Conservation (phyloP, 306 rosid species). For the Quercus engelmannii region DNA sequence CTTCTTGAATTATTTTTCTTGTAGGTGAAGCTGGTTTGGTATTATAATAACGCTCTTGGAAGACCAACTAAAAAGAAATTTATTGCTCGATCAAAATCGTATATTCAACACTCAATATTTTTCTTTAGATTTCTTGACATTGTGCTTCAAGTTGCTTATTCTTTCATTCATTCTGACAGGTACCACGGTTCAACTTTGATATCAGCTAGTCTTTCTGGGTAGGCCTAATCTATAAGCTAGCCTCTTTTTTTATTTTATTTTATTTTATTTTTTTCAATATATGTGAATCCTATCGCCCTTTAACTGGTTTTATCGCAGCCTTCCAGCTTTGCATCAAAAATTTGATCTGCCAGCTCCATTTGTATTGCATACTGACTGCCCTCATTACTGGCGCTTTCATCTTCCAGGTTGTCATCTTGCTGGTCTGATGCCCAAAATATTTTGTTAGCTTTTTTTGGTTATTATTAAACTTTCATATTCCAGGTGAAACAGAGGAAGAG, state of each 20-base stretch:
- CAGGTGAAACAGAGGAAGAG: constrained; percentile 97
- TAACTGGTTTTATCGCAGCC: constrained; percentile 48
- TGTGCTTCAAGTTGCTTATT: constrained; percentile 14
- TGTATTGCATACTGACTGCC: constrained; percentile 92
- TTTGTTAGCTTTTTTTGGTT: neutral
- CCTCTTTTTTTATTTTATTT: neutral
- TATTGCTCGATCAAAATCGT: constrained; percentile 89
- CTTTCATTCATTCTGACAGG: constrained; percentile 40
- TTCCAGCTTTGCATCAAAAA: constrained; percentile 84
- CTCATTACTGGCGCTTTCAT: constrained; percentile 95
- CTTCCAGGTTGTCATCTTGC: constrained; percentile 71
- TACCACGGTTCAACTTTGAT: constrained; percentile 93
- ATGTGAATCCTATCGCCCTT: neutral
- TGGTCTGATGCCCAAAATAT: constrained; percentile 8
- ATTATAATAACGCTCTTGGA: constrained; percentile 93
- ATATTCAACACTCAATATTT: constrained; percentile 32
- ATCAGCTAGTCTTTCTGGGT: constrained; percentile 97
- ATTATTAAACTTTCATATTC: constrained; percentile 17
- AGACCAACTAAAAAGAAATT: constrained; percentile 87
- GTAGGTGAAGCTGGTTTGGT: constrained; percentile 98
- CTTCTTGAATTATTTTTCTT: constrained; percentile 22
- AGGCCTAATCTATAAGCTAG: constrained; percentile 7
- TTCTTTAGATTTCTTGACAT: constrained; percentile 22
- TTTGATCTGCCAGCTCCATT: constrained; percentile 97
- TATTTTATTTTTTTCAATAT: no score